These are phyloP conservation scores for Dactylis glomerata DNA, from an alignment of 176 grass and related monocot species.

Conservation along the genomic window DNA sequence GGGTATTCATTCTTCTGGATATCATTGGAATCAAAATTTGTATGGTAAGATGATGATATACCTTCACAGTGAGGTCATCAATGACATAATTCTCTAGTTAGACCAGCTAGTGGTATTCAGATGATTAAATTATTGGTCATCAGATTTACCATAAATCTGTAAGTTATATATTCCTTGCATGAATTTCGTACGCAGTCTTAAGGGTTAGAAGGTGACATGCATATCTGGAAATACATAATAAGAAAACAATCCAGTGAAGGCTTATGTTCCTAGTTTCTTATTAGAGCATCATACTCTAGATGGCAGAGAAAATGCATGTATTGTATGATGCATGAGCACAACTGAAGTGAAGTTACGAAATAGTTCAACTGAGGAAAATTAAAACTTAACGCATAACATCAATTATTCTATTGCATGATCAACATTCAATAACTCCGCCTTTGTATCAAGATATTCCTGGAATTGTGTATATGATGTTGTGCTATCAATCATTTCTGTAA, in stretches of 20 bases:
- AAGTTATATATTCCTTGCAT: neutral
- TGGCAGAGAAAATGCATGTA: too few species aligned
- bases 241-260: neutral
- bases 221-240: neutral
- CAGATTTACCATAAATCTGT: neutral
- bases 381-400: too few species aligned
- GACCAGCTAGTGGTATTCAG: neutral
- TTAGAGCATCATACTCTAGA: neutral
- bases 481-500: neutral
- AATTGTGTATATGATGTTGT: constrained; percentile 13
- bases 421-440: neutral
- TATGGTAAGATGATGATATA: too few species aligned
- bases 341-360: too few species aligned
- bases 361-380: too few species aligned
- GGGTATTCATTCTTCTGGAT: too few species aligned
- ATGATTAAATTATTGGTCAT: neutral
- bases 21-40: too few species aligned
- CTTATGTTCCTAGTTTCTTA: neutral
- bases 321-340: too few species aligned
- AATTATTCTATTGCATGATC: too few species aligned
- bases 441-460: constrained; percentile 32
- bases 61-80: neutral
- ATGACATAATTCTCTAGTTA: neutral
- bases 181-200: neutral
- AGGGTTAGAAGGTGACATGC: neutral